Evolutionary conservation across 768 basidiomycete genomes (phyloP).

Genomic region (Amanita fuliginea): DNA sequence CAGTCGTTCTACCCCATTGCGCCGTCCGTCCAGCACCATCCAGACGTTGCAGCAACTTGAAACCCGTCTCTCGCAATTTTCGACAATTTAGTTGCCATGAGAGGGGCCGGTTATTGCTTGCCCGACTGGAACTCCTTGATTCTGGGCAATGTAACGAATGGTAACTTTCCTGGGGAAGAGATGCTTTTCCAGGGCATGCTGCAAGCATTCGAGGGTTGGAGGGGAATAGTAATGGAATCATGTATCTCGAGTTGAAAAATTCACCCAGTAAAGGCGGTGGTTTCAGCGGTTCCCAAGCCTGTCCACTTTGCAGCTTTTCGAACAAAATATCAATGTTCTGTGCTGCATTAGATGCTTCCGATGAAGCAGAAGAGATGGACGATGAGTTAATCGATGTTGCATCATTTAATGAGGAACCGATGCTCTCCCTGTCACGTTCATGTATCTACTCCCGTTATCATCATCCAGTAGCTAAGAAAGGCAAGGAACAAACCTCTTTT

Average conservation of each 20-base stretch:
- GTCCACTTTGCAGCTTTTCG: conserved; percentile 51
- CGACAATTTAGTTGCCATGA: conserved; percentile 50
- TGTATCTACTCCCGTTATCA: conserved; percentile 34
- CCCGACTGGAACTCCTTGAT: conserved; percentile 26
- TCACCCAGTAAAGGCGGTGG: conserved; percentile 83
- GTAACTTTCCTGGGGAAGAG: conserved; percentile 22
- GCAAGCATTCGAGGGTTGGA: conserved; percentile 70
- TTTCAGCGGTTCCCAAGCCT: conserved; percentile 67
- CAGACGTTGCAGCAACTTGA: conserved; percentile 56
- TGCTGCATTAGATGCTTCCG: conserved; percentile 28
- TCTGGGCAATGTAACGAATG: conserved; percentile 15
- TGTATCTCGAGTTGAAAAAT: conserved; percentile 82
- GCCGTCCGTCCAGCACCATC: conserved; percentile 53
- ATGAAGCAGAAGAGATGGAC: conserved; percentile 23
- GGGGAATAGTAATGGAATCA: conserved; percentile 84
- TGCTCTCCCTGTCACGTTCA: conserved; percentile 56
- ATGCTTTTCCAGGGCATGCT: conserved; percentile 44
- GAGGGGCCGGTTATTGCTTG: conserved; percentile 26
- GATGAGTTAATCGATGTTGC: conserved; percentile 20
- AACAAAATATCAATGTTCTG: conserved; percentile 74
- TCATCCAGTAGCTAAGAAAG: conserved; percentile 2
- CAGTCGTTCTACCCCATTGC: conserved; percentile 31
- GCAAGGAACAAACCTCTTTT: conserved; percentile 49
- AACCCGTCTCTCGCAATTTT: conserved; percentile 49
- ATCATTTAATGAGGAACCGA: conserved; percentile 38